Evolutionary conservation across 1,284 basidiomycete genomes (phyloP).

Genomic region (Inonotus obliquus): DNA sequence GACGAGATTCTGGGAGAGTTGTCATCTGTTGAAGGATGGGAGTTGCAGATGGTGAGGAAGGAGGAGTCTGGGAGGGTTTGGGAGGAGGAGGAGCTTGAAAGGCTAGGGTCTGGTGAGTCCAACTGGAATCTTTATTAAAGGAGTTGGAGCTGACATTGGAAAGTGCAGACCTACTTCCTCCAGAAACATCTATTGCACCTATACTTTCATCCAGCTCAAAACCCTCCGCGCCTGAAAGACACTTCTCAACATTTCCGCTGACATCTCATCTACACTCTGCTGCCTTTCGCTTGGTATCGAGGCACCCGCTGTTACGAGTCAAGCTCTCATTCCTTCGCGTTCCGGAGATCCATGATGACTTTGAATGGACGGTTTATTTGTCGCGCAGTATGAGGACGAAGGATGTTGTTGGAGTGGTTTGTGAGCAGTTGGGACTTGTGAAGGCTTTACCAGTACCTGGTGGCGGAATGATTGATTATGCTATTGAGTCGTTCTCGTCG

Average conservation of each 20-base stretch:
- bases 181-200: conserved; percentile 44
- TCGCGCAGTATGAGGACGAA: conserved; percentile 47
- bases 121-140: neutral
- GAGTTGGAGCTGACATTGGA: neutral
- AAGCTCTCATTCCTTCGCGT: conserved; percentile 62
- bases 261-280: conserved; percentile 69
- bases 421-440: conserved; percentile 66
- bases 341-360: conserved; percentile 75
- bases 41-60: conserved; percentile 55
- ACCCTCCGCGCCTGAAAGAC: conserved; percentile 39
- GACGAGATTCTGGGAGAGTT: conserved; percentile 53
- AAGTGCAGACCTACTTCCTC: conserved; percentile 46
- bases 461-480: conserved; percentile 58
- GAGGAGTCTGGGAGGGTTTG: conserved; percentile 57
- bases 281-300: conserved; percentile 64
- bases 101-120: conserved; percentile 56
- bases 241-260: conserved; percentile 70
- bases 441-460: conserved; percentile 57
- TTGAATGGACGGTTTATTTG: conserved; percentile 60
- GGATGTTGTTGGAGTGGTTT: conserved; percentile 48
- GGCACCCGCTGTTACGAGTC: conserved; percentile 55
- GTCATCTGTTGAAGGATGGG: conserved; percentile 52
- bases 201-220: conserved; percentile 38
- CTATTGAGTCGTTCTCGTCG: conserved; percentile 59
- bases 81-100: conserved; percentile 64